Base-by-base conservation (phyloP, 2,329 filamentous ascomycete genomes). In the Didymella lethalis region DNA sequence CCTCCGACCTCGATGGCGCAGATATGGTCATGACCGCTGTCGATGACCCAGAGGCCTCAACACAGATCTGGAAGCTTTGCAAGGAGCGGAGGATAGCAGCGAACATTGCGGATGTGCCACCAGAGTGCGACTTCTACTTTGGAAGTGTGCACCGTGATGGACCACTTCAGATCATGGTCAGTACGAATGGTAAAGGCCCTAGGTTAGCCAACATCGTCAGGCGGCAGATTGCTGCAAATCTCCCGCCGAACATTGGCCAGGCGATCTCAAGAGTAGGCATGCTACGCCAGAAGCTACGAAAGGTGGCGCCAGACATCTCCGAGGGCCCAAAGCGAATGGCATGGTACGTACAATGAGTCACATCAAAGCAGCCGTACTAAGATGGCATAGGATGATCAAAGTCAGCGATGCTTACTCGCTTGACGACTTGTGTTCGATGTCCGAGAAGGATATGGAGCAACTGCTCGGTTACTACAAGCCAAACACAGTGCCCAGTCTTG, bases 81-180 rank as follows among this genome's bases (percentile, higher is more conserved):
- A 94, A 96, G 77, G 85, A 92, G 75, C 85, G 83, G 60, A 88
- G 88, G 61, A 91, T 98, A 64, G 88, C 93, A 6, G 93, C 93
- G 57, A 99, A 99, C 78, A 97, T 99, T 66, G 95, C 95, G 66
- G 95, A 99, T 75, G 95, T 99, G 3, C 95, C 95, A 0, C 86
- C 92, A 0, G 95, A 99, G 77, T 99, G 95, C 78, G 95, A 99
- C 74, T 99, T 99, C 75, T 99, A 97, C 83, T 99, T 99, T 80
- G 95, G 95, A 63, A 95, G 91, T 75, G 89, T 97, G 38, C 92
- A 99, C 79, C 89, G 95, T 49, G 95, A 99, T 76, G 95, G 95
- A 0, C 95, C 95, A 6, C 79, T 99, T 61, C 95, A 99, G 81
- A 90, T 99, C 71, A 99, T 99, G 95, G 94, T 99, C 68, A 96